Evolutionary conservation across 2,329 filamentous ascomycete genomes (phyloP).

Genomic region (Sodiomyces alkalinus): DNA sequence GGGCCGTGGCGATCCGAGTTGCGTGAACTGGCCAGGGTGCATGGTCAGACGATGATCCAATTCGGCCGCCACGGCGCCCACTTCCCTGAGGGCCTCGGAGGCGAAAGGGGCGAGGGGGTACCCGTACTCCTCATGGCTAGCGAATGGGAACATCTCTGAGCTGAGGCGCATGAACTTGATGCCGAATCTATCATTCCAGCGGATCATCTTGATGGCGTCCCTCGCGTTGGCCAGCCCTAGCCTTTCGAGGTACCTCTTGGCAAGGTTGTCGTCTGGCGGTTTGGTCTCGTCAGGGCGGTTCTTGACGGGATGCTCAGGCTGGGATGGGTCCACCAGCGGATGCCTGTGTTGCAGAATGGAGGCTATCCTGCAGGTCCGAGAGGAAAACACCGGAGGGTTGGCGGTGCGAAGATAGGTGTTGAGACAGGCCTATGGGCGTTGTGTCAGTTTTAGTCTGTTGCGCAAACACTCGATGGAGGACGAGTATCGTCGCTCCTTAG

Average conservation of each 20-base stretch:
- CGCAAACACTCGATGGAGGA: not conserved
- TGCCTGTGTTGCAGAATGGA: conserved; percentile 84
- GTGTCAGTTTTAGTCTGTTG: conserved; percentile 1
- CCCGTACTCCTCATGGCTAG: conserved; percentile 73
- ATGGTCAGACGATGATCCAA: conserved; percentile 76
- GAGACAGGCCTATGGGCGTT: conserved; percentile 69
- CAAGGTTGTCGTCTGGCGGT: conserved; percentile 49
- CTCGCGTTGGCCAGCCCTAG: conserved; percentile 69
- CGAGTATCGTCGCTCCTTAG: no score
- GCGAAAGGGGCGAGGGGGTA: conserved; percentile 79
- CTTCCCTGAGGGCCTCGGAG: conserved; percentile 58
- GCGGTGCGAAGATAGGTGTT: conserved; percentile 80
- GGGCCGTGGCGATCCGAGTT: conserved; percentile 67
- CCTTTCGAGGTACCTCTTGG: conserved; percentile 58
- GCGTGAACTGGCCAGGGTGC: conserved; percentile 87
- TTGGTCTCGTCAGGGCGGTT: conserved; percentile 69
- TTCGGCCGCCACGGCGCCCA: conserved; percentile 60
- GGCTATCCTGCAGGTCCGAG: conserved; percentile 77
- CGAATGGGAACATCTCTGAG: conserved; percentile 95
- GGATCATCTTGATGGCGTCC: conserved; percentile 72
- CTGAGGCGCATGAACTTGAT: conserved; percentile 89
- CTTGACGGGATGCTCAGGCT: conserved; percentile 69
- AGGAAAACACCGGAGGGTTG: conserved; percentile 76
- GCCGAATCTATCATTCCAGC: conserved; percentile 82
- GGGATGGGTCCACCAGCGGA: conserved; percentile 58